Evolutionary conservation across 768 basidiomycete species (phyloP).

Genomic region (Kwoniella botswanensis): DNA sequence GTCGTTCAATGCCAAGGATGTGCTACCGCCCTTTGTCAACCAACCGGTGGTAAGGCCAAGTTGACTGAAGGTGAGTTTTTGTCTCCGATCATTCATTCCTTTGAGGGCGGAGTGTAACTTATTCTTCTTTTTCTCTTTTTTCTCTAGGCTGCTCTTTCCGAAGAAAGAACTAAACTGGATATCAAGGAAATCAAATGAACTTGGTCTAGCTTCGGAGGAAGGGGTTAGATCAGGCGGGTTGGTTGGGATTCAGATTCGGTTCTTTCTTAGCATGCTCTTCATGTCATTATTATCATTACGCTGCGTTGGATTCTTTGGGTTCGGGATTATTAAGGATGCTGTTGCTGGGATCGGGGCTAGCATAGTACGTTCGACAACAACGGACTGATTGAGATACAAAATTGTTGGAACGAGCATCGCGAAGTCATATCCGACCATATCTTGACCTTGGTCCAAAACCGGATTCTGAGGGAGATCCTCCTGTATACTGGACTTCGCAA

Average conservation of each 20-base stretch:
- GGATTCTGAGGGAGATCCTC: no score
- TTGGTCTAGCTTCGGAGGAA: slow-evolving; percentile 17
- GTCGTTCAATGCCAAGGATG: slow-evolving; percentile 93
- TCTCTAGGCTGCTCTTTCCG: slow-evolving; percentile 90
- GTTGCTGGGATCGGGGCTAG: background rate
- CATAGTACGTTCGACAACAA: background rate
- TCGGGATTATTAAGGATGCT: background rate
- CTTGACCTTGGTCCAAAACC: no score
- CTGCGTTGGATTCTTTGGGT: background rate
- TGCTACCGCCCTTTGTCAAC: slow-evolving; percentile 93
- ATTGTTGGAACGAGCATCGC: no score
- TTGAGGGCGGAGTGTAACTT: background rate
- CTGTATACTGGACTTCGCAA: no score
- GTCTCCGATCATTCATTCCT: background rate
- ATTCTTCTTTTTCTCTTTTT: background rate
- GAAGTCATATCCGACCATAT: no score
- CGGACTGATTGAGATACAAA: no score
- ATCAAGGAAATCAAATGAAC: slow-evolving; percentile 18
- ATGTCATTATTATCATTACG: slow-evolving; percentile 29
- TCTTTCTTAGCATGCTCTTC: slow-evolving; percentile 27
- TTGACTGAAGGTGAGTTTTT: slow-evolving; percentile 86
- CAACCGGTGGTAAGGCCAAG: slow-evolving; percentile 96
- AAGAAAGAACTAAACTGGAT: slow-evolving; percentile 68
- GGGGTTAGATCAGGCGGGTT: slow-evolving; percentile 12
- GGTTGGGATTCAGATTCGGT: slow-evolving; percentile 25